A percentile compares a stretch with the other conserved stretches of the same genome.
phyloP scores from a whole-genome alignment of 2,329 filamentous ascomycete genomes.

The Pseudogymnoascus sp. region DNA sequence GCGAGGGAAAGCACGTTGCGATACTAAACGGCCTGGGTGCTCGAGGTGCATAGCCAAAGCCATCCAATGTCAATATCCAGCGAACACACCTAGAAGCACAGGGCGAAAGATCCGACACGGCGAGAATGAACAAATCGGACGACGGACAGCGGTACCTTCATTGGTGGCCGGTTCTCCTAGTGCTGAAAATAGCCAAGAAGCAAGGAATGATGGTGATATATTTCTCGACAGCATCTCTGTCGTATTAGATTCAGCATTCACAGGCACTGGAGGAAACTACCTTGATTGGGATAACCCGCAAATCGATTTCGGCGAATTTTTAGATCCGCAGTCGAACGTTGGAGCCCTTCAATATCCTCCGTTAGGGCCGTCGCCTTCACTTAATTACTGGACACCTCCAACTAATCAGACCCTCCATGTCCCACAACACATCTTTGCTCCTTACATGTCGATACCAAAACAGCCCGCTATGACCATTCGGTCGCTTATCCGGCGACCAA shows the following conservation, averaged over 20 bases:
- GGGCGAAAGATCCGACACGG: slow-evolving; percentile 11
- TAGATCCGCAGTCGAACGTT: slow-evolving; percentile 16
- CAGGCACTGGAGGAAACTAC: slow-evolving; percentile 13
- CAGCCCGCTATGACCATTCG: slow-evolving; percentile 19
- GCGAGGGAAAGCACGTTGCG: slow-evolving; percentile 31
- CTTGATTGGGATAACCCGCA: slow-evolving; percentile 19
- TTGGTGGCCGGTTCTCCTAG: slow-evolving; percentile 8
- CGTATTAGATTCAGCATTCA: slow-evolving; percentile 15
- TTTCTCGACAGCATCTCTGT: slow-evolving; percentile 13
- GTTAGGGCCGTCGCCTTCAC: slow-evolving; percentile 13
- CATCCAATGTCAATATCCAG: slow-evolving; percentile 31
- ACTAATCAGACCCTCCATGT: slow-evolving; percentile 12
- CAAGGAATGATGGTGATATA: slow-evolving; percentile 14
- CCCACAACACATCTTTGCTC: slow-evolving; percentile 14
- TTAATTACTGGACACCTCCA: slow-evolving; percentile 15
- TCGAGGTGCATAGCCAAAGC: slow-evolving; percentile 31
- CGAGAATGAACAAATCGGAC: slow-evolving; percentile 11
- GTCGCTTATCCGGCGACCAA: slow-evolving; percentile 25
- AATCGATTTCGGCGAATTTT: slow-evolving; percentile 18
- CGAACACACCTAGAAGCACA: slow-evolving; percentile 14
- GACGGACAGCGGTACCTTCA: background rate
- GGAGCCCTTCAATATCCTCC: slow-evolving; percentile 15
- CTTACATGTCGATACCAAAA: slow-evolving; percentile 21
- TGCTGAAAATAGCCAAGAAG: slow-evolving; percentile 13
- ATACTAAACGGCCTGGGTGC: slow-evolving; percentile 30